Percentiles rank a stretch among this genome's conserved stretches.
Evolutionary conservation across 2,329 filamentous ascomycete species (phyloP).

Genomic region (Aspergillus sp.): DNA sequence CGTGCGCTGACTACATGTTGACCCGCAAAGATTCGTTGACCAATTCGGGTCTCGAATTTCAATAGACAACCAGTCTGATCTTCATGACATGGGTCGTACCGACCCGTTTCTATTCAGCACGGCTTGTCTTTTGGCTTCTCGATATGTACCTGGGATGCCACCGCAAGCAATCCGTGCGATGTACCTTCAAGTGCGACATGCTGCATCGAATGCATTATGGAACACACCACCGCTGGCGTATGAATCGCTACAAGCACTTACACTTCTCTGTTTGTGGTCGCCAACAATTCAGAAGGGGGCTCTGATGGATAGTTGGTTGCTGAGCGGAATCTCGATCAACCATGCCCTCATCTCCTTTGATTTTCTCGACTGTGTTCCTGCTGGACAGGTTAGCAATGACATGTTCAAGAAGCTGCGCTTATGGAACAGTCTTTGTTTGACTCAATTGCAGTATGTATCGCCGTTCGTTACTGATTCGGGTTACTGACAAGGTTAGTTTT

Average conservation of each 20-base stretch:
- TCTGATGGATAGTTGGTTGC: slow-evolving; percentile 31
- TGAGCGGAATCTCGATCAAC: slow-evolving; percentile 33
- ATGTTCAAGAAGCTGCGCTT: slow-evolving; percentile 25
- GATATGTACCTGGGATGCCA: slow-evolving; percentile 27
- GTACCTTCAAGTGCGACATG: slow-evolving; percentile 28
- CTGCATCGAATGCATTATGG: slow-evolving; percentile 24
- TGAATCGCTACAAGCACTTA: slow-evolving; percentile 27
- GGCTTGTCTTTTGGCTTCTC: slow-evolving; percentile 27
- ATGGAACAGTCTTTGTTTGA: slow-evolving; percentile 30
- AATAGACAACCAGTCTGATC: slow-evolving; percentile 22
- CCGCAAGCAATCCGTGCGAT: slow-evolving; percentile 22
- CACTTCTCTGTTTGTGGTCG: slow-evolving; percentile 28
- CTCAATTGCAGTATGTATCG: slow-evolving; percentile 26
- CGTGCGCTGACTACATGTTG: neutral
- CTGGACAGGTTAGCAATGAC: slow-evolving; percentile 23
- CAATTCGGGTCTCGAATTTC: slow-evolving; percentile 29
- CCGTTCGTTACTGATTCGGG: neutral
- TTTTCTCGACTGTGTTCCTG: slow-evolving; percentile 12
- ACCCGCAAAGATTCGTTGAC: slow-evolving; percentile 21
- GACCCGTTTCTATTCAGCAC: slow-evolving; percentile 30
- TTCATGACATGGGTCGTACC: slow-evolving; percentile 18
- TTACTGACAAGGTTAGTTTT: slow-evolving; percentile 16
- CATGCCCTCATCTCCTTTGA: slow-evolving; percentile 23
- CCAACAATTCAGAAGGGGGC: slow-evolving; percentile 27
- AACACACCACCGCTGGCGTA: slow-evolving; percentile 23